Evolutionary conservation across 148 eudicot species (phyloP), one percentile per base, ranked within the genome.

Genomic region (Salicornia ramosissima): DNA sequence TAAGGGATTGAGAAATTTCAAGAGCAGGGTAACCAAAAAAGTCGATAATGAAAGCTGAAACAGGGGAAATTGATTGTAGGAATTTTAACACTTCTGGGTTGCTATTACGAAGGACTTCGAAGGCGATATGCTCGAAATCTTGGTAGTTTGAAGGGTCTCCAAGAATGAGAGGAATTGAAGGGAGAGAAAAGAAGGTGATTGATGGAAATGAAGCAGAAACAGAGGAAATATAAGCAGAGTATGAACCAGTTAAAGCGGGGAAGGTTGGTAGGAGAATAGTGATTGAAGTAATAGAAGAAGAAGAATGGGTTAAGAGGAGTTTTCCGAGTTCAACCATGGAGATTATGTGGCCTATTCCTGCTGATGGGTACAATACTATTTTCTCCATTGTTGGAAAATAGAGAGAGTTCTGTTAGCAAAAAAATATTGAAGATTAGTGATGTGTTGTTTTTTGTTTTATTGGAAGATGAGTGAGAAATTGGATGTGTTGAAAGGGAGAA

Each of bases 321-420:
- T 84, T 88, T 0, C 77, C 93, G 1, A 88, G 86, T 73, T 88
- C 86, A 33, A 86, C 88, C 88, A 86, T 82, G 62, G 93, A 75
- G 25, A 86, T 75, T 9, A 86, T 67, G 42, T 88, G 90, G 60
- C 92, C 86, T 12, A 86, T 82, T 2, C 79, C 86, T 53, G 88
- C 85, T 31, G 86, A 68, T 7, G 92, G 87, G 69, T 83, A 88
- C 1, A 88, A 14, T 14, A 75, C 73, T 22, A 72, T 22, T 4
- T 3, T 45, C 18, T 66, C 74, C 70, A 74, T 74, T 53, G 53
- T n/a, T n/a, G n/a, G n/a, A n/a, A n/a, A n/a, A n/a, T n/a, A n/a
- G n/a, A n/a, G n/a, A n/a, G n/a, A n/a, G n/a, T n/a, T n/a, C n/a
- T n/a, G n/a, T n/a, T n/a, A n/a, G n/a, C n/a, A n/a, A n/a, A n/a